Conservation (phyloP, 2,329 filamentous ascomycete species). For the Tolypocladium tropicale region DNA sequence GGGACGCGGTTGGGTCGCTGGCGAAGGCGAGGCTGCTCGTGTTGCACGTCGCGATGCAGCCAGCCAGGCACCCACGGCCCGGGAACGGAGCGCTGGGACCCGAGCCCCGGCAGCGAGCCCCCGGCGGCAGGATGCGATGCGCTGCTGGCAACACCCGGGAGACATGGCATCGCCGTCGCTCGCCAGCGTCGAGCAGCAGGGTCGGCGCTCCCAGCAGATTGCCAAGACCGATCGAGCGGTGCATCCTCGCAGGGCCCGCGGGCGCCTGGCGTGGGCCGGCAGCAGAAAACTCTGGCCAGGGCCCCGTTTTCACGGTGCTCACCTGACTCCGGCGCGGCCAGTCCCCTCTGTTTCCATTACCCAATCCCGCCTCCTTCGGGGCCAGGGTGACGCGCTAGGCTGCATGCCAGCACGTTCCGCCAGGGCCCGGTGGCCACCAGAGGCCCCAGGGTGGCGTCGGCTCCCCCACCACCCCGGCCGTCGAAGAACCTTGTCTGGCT, state of each 20-base stretch:
- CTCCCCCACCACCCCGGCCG: neutral
- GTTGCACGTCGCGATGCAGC: too few species aligned
- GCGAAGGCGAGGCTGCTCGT: too few species aligned
- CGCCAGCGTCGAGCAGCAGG: neutral
- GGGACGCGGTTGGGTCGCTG: too few species aligned
- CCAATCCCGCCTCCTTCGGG: conserved; percentile 2
- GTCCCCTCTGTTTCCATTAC: conserved; percentile 9
- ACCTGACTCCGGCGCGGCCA: conserved; percentile 5
- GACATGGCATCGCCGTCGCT: too few species aligned
- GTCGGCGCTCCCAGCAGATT: neutral
- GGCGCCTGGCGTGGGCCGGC: neutral
- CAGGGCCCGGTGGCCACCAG: conserved; percentile 1
- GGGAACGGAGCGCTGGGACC: too few species aligned
- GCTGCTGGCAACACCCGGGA: neutral
- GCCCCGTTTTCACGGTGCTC: conserved; percentile 2
- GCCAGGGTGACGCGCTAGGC: conserved; percentile 2
- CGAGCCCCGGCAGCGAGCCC: too few species aligned
- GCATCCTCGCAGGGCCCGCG: neutral
- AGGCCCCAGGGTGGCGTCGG: neutral
- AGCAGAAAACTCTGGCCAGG: neutral
- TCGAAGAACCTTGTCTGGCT: neutral
- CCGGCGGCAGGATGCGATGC: too few species aligned
- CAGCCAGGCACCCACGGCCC: too few species aligned
- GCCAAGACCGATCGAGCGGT: neutral
- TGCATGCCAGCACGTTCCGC: conserved; percentile 2